A percentile compares a stretch with the other conserved stretches of the same genome.
Conservation (phyloP, 225 moss, liverwort and hornwort species). For the Physcomitrium patens region DNA sequence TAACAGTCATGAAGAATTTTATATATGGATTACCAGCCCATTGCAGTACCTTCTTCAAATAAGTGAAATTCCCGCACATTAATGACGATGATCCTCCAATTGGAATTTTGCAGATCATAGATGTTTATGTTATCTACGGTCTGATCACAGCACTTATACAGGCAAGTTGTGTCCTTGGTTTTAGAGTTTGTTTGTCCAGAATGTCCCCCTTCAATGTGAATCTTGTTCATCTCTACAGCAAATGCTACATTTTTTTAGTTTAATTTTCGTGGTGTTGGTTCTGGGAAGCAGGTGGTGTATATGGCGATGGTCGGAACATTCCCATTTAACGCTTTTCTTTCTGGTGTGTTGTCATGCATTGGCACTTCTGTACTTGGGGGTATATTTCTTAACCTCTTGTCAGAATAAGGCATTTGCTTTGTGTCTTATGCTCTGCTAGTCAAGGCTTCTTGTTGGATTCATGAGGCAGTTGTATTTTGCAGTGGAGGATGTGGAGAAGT, state of each 20-base stretch:
- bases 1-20: not conserved
- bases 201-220: conserved; percentile 9
- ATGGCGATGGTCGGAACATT: conserved; percentile 73
- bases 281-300: conserved; percentile 55
- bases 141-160: conserved; percentile 78
- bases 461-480: not conserved
- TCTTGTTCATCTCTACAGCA: not conserved
- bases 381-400: conserved; percentile 2
- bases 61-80: not conserved
- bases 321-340: conserved; percentile 76
- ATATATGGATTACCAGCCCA: not conserved
- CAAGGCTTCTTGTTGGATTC: no score
- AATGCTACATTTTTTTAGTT: not conserved
- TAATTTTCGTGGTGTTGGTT: conserved; percentile 5
- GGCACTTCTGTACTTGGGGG: conserved; percentile 78
- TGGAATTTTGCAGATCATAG: conserved; percentile 71
- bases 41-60: not conserved
- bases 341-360: conserved; percentile 63
- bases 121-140: conserved; percentile 80
- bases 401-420: not conserved
- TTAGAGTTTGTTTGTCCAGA: not conserved
- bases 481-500: not conserved
- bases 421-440: no score
- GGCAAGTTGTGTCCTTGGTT: conserved; percentile 42
- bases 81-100: conserved; percentile 19